Conservation (phyloP, 73 alveolate species). For the Paramecium sonneborni region DNA sequence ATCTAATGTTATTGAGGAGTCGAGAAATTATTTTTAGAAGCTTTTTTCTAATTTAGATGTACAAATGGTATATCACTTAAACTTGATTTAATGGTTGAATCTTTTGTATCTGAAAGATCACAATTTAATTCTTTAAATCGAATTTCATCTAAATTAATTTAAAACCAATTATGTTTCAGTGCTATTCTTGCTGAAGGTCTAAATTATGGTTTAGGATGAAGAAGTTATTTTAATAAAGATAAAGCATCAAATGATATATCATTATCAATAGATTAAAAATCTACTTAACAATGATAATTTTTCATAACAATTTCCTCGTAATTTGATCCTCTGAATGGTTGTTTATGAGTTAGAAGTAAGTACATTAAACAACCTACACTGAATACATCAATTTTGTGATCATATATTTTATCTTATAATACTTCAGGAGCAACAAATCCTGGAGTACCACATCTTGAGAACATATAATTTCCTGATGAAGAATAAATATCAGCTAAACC, state of each 20-base stretch:
- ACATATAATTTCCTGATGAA: slow-evolving; percentile 52
- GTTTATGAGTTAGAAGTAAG: slow-evolving; percentile 67
- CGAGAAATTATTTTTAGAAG: not conserved
- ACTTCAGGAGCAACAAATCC: slow-evolving; percentile 80
- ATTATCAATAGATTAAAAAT: slow-evolving; percentile 34
- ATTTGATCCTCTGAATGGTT: slow-evolving; percentile 64
- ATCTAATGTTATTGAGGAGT: not conserved
- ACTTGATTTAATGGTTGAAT: not conserved
- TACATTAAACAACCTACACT: slow-evolving; percentile 74
- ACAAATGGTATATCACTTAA: not conserved
- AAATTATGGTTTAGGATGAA: slow-evolving; percentile 35
- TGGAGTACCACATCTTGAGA: slow-evolving; percentile 76
- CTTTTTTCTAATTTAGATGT: not conserved
- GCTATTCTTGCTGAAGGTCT: slow-evolving; percentile 60
- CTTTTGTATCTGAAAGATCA: not conserved
- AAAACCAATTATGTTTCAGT: slow-evolving; percentile 61
- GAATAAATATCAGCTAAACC: slow-evolving; percentile 73
- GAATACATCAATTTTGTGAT: slow-evolving; percentile 70
- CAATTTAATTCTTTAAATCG: not conserved
- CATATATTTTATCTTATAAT: slow-evolving; percentile 64
- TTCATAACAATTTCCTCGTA: slow-evolving; percentile 51
- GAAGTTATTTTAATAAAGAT: not conserved
- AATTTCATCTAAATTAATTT: not conserved
- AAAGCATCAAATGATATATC: not conserved
- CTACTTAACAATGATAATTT: slow-evolving; percentile 60